These are phyloP conservation scores for Usnea hakonensis DNA, from an alignment of 495 filamentous ascomycete species.

Conservation along the genomic window DNA sequence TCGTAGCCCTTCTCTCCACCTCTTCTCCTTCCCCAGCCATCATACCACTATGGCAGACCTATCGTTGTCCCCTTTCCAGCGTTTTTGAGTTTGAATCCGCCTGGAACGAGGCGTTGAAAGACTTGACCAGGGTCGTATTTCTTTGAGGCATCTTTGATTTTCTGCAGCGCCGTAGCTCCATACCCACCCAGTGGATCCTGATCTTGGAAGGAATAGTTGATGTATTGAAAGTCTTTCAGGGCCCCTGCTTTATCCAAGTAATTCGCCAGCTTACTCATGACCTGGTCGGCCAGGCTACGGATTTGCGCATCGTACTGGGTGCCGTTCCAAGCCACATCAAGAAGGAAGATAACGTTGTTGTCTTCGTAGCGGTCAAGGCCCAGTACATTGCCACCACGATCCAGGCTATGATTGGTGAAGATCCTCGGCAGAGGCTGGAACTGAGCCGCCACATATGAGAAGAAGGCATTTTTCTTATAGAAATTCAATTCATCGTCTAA, in stretches of 20 bases:
- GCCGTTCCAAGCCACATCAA: conserved; percentile 20
- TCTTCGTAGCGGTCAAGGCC: conserved; percentile 7
- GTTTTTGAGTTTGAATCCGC: conserved; percentile 24
- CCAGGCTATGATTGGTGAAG: conserved; percentile 1
- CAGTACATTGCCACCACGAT: conserved; percentile 12
- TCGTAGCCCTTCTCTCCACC: neutral
- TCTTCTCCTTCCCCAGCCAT: neutral
- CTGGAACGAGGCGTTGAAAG: conserved; percentile 21
- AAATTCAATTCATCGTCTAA: neutral
- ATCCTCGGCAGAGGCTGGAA: conserved; percentile 7
- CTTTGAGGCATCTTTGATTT: conserved; percentile 8
- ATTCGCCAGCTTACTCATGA: conserved; percentile 16
- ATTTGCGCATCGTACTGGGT: conserved; percentile 19
- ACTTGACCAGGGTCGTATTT: conserved; percentile 19
- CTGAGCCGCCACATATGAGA: neutral
- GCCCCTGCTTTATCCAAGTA: conserved; percentile 9
- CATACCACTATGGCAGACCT: neutral
- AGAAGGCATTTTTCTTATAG: neutral
- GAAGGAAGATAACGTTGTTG: conserved; percentile 11
- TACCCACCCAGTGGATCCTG: conserved; percentile 26
- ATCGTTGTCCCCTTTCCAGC: neutral
- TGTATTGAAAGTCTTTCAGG: conserved; percentile 23
- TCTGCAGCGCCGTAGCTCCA: conserved; percentile 17
- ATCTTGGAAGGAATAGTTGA: conserved; percentile 25
- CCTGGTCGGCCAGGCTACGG: neutral